Base-by-base conservation (phyloP, 2,329 filamentous ascomycete genomes). In the Thermoascus crustaceus region DNA sequence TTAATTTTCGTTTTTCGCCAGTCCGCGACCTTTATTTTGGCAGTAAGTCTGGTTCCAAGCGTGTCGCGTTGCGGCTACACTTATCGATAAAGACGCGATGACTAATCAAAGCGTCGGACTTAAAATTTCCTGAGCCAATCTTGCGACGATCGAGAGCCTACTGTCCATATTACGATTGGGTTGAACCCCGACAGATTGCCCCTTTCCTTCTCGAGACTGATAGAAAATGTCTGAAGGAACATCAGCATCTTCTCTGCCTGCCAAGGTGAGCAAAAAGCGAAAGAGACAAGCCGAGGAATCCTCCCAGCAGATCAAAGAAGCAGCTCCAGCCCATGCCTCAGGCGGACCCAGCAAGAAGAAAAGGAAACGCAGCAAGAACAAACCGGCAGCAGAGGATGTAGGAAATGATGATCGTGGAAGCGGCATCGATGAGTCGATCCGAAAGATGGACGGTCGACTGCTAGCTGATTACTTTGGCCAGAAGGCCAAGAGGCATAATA, bases 381-480 rank as follows among this genome's bases (percentile, higher is more conserved):
- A 18, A 25, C 16, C 16, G 2, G 45, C 45, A 27, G 57, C 54
- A 31, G 44, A 52, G 13, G 47, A 53, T 39, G 78, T 86, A 54
- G 71, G 77, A 27, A 77, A 86, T 49, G 75, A 80, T 21, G 80
- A n/a, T n/a, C n/a, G n/a, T n/a, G n/a, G n/a, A n/a, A n/a, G n/a
- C n/a, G n/a, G 82, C 5, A 67, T 95, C 46, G 94, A 95, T 63
- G 78, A 76, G 45, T 76, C 83, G 3, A 84, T 95, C 55, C 76
- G 78, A 29, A 76, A 78, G 41, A 88, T 95, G 80, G 85, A 94
- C 58, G 80, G 77, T 41, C 76, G 80, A 46, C 70, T 95, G 26
- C 67, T 95, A 30, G 85, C 88, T 2, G 89, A 95, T 57, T 80
- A 94, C 57, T 70, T 95, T 42, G 83, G 83, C 5, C 81, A 91